phyloP scores from a whole-genome alignment of 163 green algal species.

The Chloromonas sp. region DNA sequence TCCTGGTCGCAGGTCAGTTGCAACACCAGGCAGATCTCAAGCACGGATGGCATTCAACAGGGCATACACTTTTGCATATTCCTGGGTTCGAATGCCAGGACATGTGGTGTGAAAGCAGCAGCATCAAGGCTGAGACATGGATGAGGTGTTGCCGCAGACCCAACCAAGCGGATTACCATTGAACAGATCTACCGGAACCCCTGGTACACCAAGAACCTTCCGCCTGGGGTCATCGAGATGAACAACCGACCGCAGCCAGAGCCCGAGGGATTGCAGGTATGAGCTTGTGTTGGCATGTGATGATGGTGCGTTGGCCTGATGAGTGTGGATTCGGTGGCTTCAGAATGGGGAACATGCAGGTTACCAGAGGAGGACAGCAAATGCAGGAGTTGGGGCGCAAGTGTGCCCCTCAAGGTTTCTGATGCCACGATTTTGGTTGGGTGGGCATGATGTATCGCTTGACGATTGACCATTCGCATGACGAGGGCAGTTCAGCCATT shows the following conservation, averaged over 20 bases:
- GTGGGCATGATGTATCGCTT: not conserved
- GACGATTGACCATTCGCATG: not conserved
- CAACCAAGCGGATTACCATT: slow-evolving; percentile 78
- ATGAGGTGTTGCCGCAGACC: slow-evolving; percentile 41
- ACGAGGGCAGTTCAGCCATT: not conserved
- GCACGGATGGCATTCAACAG: too few relatives aligned
- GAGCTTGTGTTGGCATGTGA: not conserved
- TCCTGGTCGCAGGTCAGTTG: slow-evolving; percentile 55
- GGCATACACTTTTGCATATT: too few relatives aligned
- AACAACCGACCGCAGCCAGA: slow-evolving; percentile 77
- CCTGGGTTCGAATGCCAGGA: not conserved
- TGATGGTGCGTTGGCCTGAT: not conserved
- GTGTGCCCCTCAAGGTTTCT: not conserved
- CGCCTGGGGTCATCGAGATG: slow-evolving; percentile 85
- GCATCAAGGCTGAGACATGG: not conserved
- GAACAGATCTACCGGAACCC: slow-evolving; percentile 78
- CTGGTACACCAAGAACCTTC: slow-evolving; percentile 88
- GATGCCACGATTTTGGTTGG: not conserved
- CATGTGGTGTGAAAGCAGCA: not conserved
- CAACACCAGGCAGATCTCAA: too few relatives aligned
- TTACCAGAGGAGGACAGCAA: not conserved
- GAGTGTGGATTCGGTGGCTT: not conserved
- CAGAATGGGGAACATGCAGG: not conserved
- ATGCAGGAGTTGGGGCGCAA: not conserved
- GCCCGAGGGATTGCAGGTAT: slow-evolving; percentile 64